Evolutionary conservation across 1,139 yeast species (phyloP).

Genomic region (Candida freyschussii): DNA sequence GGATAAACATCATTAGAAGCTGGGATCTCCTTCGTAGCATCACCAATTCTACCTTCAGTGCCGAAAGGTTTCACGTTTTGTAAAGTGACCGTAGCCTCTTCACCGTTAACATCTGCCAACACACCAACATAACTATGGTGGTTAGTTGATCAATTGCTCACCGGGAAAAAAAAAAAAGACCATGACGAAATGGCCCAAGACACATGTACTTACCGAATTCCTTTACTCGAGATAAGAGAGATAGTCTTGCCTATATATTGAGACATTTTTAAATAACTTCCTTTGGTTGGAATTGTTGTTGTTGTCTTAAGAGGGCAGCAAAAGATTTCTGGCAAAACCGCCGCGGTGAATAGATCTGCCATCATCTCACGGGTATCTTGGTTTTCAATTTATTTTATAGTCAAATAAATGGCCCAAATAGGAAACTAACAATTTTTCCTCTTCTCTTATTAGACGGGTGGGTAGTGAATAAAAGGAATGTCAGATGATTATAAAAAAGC

Average conservation of each 20-base stretch:
- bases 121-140: slow-evolving; percentile 64
- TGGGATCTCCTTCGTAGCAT: slow-evolving; percentile 66
- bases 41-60: slow-evolving; percentile 85
- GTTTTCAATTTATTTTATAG: too few relatives aligned
- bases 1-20: slow-evolving; percentile 74
- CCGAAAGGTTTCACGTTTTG: slow-evolving; percentile 82
- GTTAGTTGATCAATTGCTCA: slow-evolving; percentile 1
- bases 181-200: too few relatives aligned
- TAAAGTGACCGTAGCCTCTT: slow-evolving; percentile 85
- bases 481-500: slow-evolving; percentile 3
- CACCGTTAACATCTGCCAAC: slow-evolving; percentile 82
- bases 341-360: not conserved
- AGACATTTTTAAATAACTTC: slow-evolving; percentile 46
- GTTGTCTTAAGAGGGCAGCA: too few relatives aligned
- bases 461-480: not conserved
- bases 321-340: too few relatives aligned
- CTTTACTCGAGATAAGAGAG: slow-evolving; percentile 81
- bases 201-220: slow-evolving; percentile 57
- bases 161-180: slow-evolving; percentile 29
- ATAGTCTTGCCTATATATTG: slow-evolving; percentile 91
- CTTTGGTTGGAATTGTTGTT: not conserved
- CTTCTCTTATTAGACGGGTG: too few relatives aligned
- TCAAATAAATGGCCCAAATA: too few relatives aligned
- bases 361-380: not conserved
- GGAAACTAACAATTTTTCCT: too few relatives aligned